phyloP scores from a whole-genome alignment of 169 alveolate species.

The Plasmodium gaboni region DNA sequence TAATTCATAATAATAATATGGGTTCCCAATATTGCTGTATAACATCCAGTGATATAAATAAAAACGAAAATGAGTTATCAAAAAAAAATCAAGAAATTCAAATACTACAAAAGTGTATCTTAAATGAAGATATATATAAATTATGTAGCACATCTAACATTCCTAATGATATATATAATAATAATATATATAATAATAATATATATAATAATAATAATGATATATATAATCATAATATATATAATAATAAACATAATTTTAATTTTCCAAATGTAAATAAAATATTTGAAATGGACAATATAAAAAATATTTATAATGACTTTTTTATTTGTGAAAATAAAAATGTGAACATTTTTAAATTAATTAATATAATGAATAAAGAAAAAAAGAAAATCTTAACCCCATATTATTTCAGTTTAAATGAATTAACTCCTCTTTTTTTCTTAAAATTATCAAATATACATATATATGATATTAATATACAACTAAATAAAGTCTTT shows the following conservation, averaged over 20 bases:
- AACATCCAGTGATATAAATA: too few relatives aligned
- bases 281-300: conserved; percentile 62
- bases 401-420: conserved; percentile 50
- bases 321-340: conserved; percentile 76
- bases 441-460: conserved; percentile 61
- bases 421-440: conserved; percentile 53
- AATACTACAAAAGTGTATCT: too few relatives aligned
- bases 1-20: too few relatives aligned
- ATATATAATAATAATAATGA: not conserved
- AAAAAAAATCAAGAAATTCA: too few relatives aligned
- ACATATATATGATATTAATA: conserved; percentile 72
- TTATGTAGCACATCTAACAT: too few relatives aligned
- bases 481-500: conserved; percentile 57
- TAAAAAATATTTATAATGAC: conserved; percentile 57
- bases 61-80: too few relatives aligned
- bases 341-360: conserved; percentile 50
- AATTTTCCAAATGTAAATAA: conserved; percentile 35
- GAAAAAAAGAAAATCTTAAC: conserved; percentile 45
- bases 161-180: not conserved
- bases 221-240: not conserved
- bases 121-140: too few relatives aligned
- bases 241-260: not conserved
- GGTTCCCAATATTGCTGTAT: too few relatives aligned
- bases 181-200: not conserved
- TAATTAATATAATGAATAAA: conserved; percentile 60